Evolutionary conservation across 495 filamentous ascomycete species (phyloP).

Genomic region (Podospora bellae-mahoneyi): DNA sequence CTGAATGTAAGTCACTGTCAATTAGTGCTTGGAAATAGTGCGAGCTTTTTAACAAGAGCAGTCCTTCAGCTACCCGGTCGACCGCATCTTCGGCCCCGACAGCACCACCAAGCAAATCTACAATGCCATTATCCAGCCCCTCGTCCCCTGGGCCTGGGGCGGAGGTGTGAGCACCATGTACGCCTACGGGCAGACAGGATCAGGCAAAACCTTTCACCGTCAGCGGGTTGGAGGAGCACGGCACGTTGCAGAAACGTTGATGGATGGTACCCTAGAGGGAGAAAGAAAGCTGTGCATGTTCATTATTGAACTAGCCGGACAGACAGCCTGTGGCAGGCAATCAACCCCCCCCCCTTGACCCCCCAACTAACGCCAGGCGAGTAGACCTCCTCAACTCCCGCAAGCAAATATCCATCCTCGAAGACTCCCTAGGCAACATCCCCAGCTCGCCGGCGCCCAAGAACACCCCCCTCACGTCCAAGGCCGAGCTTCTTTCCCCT

Average conservation of each 20-base stretch:
- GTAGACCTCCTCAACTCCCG: constrained; percentile 28
- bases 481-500: constrained; percentile 14
- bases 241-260: constrained; percentile 26
- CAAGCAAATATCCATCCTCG: constrained; percentile 29
- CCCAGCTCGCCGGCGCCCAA: constrained; percentile 25
- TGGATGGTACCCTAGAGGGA: constrained; percentile 22
- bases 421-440: constrained; percentile 26
- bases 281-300: constrained; percentile 24
- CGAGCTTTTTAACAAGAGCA: neutral
- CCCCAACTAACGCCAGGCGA: neutral
- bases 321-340: constrained; percentile 17
- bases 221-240: constrained; percentile 22
- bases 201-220: constrained; percentile 49
- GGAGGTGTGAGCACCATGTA: constrained; percentile 37
- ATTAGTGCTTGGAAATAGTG: no score
- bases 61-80: constrained; percentile 25
- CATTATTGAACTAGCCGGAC: constrained; percentile 28
- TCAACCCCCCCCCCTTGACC: neutral
- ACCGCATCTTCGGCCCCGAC: constrained; percentile 23
- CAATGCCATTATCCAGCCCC: constrained; percentile 17
- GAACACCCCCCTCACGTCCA: constrained; percentile 20
- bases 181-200: constrained; percentile 48
- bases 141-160: constrained; percentile 29
- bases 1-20: constrained; percentile 15
- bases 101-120: constrained; percentile 24